These are phyloP conservation scores for Aquilaria agallochum DNA, from an alignment of 441 rosid species.

Conservation along the genomic window DNA sequence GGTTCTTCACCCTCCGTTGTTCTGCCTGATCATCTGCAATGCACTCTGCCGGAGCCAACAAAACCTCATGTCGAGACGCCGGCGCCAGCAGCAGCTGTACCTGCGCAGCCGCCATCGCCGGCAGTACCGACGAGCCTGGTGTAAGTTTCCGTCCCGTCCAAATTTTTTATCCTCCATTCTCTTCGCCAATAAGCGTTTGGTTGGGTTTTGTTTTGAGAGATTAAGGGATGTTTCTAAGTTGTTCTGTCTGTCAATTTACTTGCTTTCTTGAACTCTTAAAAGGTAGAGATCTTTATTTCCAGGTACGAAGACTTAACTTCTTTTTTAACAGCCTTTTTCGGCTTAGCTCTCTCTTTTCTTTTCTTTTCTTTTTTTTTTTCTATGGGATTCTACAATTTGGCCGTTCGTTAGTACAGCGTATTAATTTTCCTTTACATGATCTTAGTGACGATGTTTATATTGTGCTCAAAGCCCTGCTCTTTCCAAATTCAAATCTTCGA, in stretches of 20 bases:
- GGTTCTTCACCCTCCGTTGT: slow-evolving; percentile 21
- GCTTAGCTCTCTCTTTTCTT: no score
- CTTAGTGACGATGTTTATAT: no score
- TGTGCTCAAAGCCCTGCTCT: no score
- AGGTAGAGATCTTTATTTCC: no score
- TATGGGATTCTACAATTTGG: slow-evolving; percentile 7
- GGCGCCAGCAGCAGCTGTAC: slow-evolving; percentile 16
- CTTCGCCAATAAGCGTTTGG: not conserved
- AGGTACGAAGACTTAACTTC: no score
- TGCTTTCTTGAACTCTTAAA: no score
- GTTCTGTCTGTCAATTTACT: no score
- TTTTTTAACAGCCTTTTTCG: no score
- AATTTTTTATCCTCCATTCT: not conserved
- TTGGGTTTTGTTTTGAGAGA: no score
- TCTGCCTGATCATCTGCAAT: slow-evolving; percentile 54
- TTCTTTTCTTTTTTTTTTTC: not conserved
- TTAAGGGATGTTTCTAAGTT: no score
- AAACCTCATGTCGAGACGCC: slow-evolving; percentile 24
- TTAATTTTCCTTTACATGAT: no score
- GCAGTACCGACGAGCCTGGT: slow-evolving; percentile 37
- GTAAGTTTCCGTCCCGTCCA: slow-evolving; percentile 36
- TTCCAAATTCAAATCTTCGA: no score
- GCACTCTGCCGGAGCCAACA: slow-evolving; percentile 30
- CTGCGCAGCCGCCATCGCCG: slow-evolving; percentile 23
- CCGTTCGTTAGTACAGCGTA: not conserved